Evolutionary conservation across 176 grass and related monocot genomes (phyloP), one percentile per base, ranked within the genome.

Genomic region (Microstegium vimineum): DNA sequence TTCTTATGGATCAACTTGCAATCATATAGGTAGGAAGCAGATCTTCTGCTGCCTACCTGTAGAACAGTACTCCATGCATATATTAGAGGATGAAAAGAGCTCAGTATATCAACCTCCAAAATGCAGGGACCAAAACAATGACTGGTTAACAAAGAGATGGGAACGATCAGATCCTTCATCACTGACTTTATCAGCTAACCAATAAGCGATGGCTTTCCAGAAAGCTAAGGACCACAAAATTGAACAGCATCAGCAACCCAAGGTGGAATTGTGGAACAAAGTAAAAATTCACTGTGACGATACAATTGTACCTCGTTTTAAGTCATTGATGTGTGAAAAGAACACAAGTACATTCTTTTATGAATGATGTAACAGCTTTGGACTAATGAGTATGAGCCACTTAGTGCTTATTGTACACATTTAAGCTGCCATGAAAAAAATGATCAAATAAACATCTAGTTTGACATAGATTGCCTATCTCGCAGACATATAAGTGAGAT

Each of bases 61-160:
- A 54, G 32, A 71, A 43, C 49, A 56, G 76, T 20, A 80, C 15
- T 62, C 14, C 12, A 52, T 75, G 51, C 40, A 85, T 64, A 62
- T 30, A 83, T 69, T 85, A 81, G 22, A 76, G 26, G n/a, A 46
- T 9, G 64, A 81, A 71, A 81, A 76, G 7, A 64, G 71, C 54
- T 64, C 38, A 47, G 10, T 54, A 85, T 71, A 56, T 23, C 56
- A 77, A 18, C 15, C 34, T 25, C 78, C 57, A 78, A 13, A 82
- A 25, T 60, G 30, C 66, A 85, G 45, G 78, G 73, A 82, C 43
- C 87, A 66, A 59, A 75, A 47, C 15, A 86, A 71, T 77, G 28
- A 73, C 77, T 82, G 74, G 25, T 46, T 67, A 86, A 31, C 73
- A 66, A 86, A 71, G 43, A 77, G 34, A 59, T 71, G 78, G 22